Evolutionary conservation across 2,329 filamentous ascomycete species (phyloP).

Genomic region (Calonectria honghensis): DNA sequence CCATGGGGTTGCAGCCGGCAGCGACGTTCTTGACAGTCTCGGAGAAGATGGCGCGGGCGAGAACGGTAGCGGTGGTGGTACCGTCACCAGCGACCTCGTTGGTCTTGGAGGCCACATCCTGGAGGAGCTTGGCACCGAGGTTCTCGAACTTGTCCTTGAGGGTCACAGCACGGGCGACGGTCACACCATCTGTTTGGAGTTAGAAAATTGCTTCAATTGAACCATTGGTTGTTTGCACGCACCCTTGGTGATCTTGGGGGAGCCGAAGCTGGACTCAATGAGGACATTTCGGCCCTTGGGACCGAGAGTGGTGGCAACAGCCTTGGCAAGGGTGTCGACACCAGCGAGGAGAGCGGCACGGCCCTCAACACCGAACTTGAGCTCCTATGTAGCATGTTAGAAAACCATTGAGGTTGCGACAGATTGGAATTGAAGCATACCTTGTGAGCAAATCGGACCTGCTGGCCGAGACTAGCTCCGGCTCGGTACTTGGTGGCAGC

Average conservation of each 20-base stretch:
- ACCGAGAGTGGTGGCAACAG: conserved; percentile 95
- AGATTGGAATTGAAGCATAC: conserved; percentile 68
- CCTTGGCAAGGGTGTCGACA: conserved; percentile 97
- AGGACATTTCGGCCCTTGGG: conserved; percentile 99
- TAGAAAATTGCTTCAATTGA: conserved; percentile 36
- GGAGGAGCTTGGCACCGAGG: conserved; percentile 95
- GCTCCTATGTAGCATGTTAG: conserved; percentile 78
- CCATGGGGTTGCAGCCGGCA: conserved; percentile 99
- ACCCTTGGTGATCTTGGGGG: conserved; percentile 99
- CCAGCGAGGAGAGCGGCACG: conserved; percentile 91
- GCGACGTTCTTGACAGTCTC: conserved; percentile 99
- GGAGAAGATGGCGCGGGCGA: conserved; percentile 98
- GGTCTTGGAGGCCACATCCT: conserved; percentile 99
- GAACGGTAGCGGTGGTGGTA: conserved; percentile 97
- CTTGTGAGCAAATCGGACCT: conserved; percentile 98
- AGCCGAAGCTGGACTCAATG: conserved; percentile 98
- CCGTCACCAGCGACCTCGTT: conserved; percentile 99
- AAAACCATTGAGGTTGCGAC: conserved; percentile 12
- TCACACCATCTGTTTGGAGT: conserved; percentile 82
- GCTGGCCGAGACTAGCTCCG: conserved; percentile 82
- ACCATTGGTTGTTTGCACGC: conserved; percentile 55
- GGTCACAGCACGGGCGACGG: conserved; percentile 90
- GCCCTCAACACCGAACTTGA: conserved; percentile 98
- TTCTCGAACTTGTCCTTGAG: conserved; percentile 99
- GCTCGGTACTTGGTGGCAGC: conserved; percentile 77